Conservation (phyloP, 805 yeast genomes). For the Myxozyma melibiosi region DNA sequence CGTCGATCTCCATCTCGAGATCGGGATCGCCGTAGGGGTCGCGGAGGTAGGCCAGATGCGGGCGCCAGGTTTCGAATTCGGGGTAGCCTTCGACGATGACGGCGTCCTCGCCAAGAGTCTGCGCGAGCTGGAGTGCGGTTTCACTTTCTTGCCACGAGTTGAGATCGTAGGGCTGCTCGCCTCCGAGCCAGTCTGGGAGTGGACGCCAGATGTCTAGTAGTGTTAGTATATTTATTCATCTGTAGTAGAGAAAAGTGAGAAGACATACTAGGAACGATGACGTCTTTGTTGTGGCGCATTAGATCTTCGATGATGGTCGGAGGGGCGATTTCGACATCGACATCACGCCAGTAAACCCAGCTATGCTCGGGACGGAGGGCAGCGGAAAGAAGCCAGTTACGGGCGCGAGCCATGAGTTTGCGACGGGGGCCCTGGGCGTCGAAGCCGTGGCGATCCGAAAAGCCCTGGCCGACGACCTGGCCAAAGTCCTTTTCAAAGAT, state of each 20-base stretch:
- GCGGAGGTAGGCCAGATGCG: constrained; percentile 90
- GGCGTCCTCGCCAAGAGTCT: constrained; percentile 80
- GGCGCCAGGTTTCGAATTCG: constrained; percentile 97
- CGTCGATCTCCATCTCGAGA: constrained; percentile 90
- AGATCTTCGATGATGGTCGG: constrained; percentile 83
- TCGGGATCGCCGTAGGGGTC: constrained; percentile 96
- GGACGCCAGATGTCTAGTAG: constrained; percentile 88
- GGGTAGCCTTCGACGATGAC: constrained; percentile 98
- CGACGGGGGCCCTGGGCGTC: constrained; percentile 95
- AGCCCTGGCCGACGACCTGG: constrained; percentile 88
- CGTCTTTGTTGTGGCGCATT: constrained; percentile 89
- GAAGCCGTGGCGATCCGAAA: constrained; percentile 91
- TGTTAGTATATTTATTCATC: neutral
- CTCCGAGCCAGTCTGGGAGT: constrained; percentile 84
- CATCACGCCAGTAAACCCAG: constrained; percentile 97
- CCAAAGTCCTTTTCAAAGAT: constrained; percentile 91
- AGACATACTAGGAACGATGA: constrained; percentile 83
- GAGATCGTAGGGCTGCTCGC: constrained; percentile 92
- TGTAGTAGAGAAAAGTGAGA: neutral
- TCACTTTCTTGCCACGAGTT: constrained; percentile 96
- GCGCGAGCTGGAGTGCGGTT: constrained; percentile 57
- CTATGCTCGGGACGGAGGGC: constrained; percentile 90
- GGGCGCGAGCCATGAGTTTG: constrained; percentile 91
- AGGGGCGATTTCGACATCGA: constrained; percentile 91
- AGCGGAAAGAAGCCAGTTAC: constrained; percentile 88